A percentile compares a stretch with the other conserved stretches of the same genome.
These are phyloP conservation scores for Penicillium sp. DNA, from an alignment of 2,329 filamentous ascomycete genomes.

Conservation along the genomic window DNA sequence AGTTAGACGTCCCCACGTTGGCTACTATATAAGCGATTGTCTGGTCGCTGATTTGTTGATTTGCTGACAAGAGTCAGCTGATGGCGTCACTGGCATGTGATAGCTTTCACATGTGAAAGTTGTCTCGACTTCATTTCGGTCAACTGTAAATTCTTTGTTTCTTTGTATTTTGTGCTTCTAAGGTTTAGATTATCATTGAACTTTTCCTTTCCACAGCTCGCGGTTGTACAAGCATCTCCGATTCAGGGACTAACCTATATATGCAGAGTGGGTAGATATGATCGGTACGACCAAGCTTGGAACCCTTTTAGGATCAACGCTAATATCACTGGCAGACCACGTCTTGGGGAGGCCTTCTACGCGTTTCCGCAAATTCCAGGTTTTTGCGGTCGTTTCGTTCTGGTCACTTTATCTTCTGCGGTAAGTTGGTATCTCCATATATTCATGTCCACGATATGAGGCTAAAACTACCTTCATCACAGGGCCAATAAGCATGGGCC, in stretches of 20 bases:
- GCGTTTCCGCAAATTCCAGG: constrained; percentile 87
- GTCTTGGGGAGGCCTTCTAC: constrained; percentile 85
- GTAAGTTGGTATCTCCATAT: constrained; percentile 44
- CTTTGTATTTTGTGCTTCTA: not conserved
- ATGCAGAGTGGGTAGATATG: constrained; percentile 21
- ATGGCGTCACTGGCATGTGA: not conserved
- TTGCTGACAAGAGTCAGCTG: not conserved
- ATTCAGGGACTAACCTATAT: not conserved
- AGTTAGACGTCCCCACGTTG: not conserved
- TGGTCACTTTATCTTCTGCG: constrained; percentile 81
- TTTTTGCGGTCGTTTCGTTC: constrained; percentile 83
- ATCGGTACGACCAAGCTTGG: constrained; percentile 25
- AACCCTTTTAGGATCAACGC: not conserved
- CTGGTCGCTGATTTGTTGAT: not conserved
- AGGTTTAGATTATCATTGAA: not conserved
- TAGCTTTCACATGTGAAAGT: not conserved
- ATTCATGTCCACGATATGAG: not conserved
- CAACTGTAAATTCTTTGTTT: not conserved
- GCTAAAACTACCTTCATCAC: constrained; percentile 4
- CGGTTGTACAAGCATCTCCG: constrained; percentile 3
- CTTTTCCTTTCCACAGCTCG: not conserved
- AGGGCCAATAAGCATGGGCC: constrained; percentile 87
- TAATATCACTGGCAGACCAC: constrained; percentile 58
- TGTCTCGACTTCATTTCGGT: not conserved
- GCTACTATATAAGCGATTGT: not conserved